Percentiles rank a stretch among this genome's conserved stretches.
phyloP scores from a whole-genome alignment of 306 rosid species.

The Pyrus pyrifolia region DNA sequence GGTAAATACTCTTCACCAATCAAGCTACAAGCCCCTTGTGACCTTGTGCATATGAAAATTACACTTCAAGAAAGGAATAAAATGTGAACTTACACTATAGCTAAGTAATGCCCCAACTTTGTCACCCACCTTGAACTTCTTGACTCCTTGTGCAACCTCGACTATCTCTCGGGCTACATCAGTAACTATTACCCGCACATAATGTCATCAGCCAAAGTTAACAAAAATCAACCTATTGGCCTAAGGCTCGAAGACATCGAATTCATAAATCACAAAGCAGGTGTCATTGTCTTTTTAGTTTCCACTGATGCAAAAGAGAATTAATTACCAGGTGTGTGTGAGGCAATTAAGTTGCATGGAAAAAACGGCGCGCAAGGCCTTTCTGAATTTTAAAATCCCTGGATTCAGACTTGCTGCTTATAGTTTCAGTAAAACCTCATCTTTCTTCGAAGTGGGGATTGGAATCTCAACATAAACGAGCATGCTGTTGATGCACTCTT shows the following conservation, averaged over 20 bases:
- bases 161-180: conserved; percentile 64
- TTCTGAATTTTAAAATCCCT: conserved; percentile 72
- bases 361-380: conserved; percentile 35
- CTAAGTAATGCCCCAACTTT: conserved; percentile 46
- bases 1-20: too few relatives aligned
- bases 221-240: neutral
- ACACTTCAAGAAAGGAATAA: neutral
- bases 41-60: too few relatives aligned
- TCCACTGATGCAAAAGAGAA: neutral
- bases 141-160: conserved; percentile 47
- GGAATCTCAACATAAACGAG: conserved; percentile 31
- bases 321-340: conserved; percentile 43
- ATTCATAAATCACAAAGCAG: neutral
- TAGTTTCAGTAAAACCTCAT: conserved; percentile 50
- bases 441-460: conserved; percentile 41
- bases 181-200: conserved; percentile 27
- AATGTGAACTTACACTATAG: conserved; percentile 25
- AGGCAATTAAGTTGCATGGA: conserved; percentile 37
- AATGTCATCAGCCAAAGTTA: neutral
- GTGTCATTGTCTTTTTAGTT: neutral
- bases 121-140: conserved; percentile 50
- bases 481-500: too few relatives aligned
- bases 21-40: too few relatives aligned
- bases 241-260: neutral
- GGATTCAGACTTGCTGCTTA: conserved; percentile 66